Percentiles rank a stretch among this genome's conserved stretches.
phyloP scores from a whole-genome alignment of 352 stramenopile species.

The Plasmopara viticola region DNA sequence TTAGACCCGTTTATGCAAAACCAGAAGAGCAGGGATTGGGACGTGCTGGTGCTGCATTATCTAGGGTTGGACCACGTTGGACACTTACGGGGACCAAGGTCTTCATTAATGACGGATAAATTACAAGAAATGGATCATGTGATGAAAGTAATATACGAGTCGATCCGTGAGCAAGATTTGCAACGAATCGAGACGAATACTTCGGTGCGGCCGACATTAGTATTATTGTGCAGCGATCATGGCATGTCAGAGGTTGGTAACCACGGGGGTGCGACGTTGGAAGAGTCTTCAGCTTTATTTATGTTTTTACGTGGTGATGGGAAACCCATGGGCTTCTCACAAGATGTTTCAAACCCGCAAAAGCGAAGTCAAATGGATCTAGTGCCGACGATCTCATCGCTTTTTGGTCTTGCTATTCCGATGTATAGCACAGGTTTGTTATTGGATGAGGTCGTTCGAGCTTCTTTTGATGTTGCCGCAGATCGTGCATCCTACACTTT shows the following conservation, averaged over 20 bases:
- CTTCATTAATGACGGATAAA: constrained; percentile 70
- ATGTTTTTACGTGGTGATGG: constrained; percentile 64
- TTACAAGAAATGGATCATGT: constrained; percentile 80
- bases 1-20: constrained; percentile 66
- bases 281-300: constrained; percentile 78
- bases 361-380: constrained; percentile 68
- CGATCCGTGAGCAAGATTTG: constrained; percentile 53
- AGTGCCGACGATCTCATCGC: constrained; percentile 69
- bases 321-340: constrained; percentile 9
- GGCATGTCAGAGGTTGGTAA: constrained; percentile 88
- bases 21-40: constrained; percentile 69
- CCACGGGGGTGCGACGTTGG: constrained; percentile 75
- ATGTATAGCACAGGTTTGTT: constrained; percentile 57
- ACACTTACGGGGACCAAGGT: constrained; percentile 73
- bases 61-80: constrained; percentile 83
- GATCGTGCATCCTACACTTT: constrained; percentile 13
- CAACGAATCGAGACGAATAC: constrained; percentile 18
- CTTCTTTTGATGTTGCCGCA: constrained; percentile 11
- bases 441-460: constrained; percentile 48
- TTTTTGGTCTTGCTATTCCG: constrained; percentile 71
- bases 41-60: constrained; percentile 84
- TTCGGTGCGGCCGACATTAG: constrained; percentile 40
- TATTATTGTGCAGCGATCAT: constrained; percentile 83
- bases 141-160: constrained; percentile 49
- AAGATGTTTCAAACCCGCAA: constrained; percentile 10